Evolutionary conservation across 2,329 filamentous ascomycete genomes (phyloP), one percentile per base, ranked within the genome.

Genomic region (Sphaerostilbella broomeana): DNA sequence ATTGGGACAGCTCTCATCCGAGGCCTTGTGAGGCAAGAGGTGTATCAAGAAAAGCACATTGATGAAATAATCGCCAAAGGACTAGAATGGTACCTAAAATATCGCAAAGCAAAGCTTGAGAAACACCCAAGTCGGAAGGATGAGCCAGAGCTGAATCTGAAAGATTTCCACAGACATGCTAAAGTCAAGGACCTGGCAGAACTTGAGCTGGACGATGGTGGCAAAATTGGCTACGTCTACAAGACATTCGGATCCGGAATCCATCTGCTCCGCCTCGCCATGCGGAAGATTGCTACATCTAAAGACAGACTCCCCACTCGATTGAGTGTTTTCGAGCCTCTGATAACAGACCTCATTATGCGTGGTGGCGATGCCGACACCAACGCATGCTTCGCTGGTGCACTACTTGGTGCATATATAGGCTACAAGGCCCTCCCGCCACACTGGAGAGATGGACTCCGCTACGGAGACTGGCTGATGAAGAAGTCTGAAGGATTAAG

Each of bases 291-390:
- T 11, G 46, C 44, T 5, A 42, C 47, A 4, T 40, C 46, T 5
- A 26, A 39, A 6, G 38, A 42, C 1, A 35, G 43, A 5, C 19
- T 59, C 4, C 21, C 40, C 7, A 45, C 44, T 2, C 52, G 55
- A 15, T 48, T 46, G 4, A 16, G 41, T 2, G 34, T 62, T 4
- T 74, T 75, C 44, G 69, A 75, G 51, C 52, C 60, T 5, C 54
- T 71, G 9, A 68, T 74, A 10, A 68, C 65, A 0, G 59, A 67
- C 6, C 57, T 75, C 11, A 62, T 69, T 24, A 70, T 73, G 67
- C 59, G 64, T 24, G 72, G 68, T 2, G 72, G 72, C 1, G 72
- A 75, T 44, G 69, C 71, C 3, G 72, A 75, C 44, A 75, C 72
- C 1, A 75, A 75, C 43, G 70, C 69, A 6, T 72, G 68, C 30